These are phyloP conservation scores for Beauveria sp. DNA, from an alignment of 2,329 filamentous ascomycete genomes.

Conservation along the genomic window DNA sequence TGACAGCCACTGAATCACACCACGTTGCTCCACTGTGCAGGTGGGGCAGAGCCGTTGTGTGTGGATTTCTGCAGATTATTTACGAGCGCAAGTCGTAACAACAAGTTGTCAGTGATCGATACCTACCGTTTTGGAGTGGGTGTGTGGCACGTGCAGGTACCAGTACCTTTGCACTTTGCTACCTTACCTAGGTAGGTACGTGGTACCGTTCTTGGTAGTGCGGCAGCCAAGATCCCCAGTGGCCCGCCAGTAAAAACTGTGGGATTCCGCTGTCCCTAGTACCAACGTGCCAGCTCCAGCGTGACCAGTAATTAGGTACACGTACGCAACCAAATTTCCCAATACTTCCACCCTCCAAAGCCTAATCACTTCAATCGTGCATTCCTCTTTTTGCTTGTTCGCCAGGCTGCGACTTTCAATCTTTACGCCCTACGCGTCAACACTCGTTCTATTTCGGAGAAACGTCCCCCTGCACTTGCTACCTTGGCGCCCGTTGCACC, in stretches of 20 bases:
- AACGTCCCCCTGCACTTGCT: constrained; percentile 5
- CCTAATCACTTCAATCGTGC: background rate
- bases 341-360: background rate
- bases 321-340: background rate
- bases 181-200: too few relatives aligned
- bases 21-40: background rate
- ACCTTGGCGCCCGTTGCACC: background rate
- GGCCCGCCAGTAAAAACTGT: background rate
- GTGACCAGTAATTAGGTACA: background rate
- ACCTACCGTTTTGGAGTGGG: too few relatives aligned
- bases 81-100: too few relatives aligned
- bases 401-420: constrained; percentile 9
- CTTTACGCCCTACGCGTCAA: constrained; percentile 12
- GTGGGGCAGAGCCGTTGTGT: background rate
- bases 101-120: too few relatives aligned
- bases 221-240: background rate
- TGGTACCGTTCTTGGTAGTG: background rate
- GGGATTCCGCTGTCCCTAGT: too few relatives aligned
- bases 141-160: too few relatives aligned
- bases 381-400: background rate
- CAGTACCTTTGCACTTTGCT: too few relatives aligned
- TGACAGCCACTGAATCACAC: constrained; percentile 5
- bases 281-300: background rate
- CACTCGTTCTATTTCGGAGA: constrained; percentile 6
- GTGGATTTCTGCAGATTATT: background rate